Evolutionary conservation across 192 early-diverging fungal genomes (phyloP), one percentile per base, ranked within the genome.

Genomic region (Backusella australiensis): DNA sequence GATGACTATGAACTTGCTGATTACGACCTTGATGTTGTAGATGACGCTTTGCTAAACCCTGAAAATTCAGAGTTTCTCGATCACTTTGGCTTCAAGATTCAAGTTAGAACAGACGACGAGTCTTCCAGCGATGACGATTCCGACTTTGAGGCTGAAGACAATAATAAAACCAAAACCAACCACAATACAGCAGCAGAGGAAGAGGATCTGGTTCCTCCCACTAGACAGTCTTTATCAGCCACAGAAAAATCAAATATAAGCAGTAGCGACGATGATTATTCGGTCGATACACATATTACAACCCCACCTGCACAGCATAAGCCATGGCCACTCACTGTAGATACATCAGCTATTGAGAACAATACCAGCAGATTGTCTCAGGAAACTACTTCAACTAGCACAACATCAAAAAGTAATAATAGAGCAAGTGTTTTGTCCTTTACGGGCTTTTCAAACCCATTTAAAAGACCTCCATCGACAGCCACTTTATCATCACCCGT

Each of bases 1-100:
- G 63, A 72, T 53, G 46, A 49, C 39, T 46, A 69, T 65, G 76
- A 53, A 39, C 35, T 77, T n/a, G 42, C 56, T 14, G 78, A 79
- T 21, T 79, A 79, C 65, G 78, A 79, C 36, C 23, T 79, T 19
- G 78, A 79, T 56, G 78, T 79, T 15, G 78, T 79, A 29, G 78
- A 79, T 71, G 72, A 74, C 59, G 78, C 73, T 26, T 38, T 79
- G 3, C 15, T 42, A 12, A 74, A 79, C 39, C 73, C 78, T 53
- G 21, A 74, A 36, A 68, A 70, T 23, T 44, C 29, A 26, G 78
- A 75, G 12, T 79, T 59, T 21, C 26, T 46, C 42, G 78, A 79
- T 49, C 78, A 79, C 36, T 79, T 79, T 75, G 78, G 78, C 0
- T 79, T 79, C 67, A 73, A 59, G 19, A 79, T 79, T 39, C 73